Evolutionary conservation across 176 grass and related monocot species (phyloP), one percentile per base, ranked within the genome.

Genomic region (maize (Zea mays)): DNA sequence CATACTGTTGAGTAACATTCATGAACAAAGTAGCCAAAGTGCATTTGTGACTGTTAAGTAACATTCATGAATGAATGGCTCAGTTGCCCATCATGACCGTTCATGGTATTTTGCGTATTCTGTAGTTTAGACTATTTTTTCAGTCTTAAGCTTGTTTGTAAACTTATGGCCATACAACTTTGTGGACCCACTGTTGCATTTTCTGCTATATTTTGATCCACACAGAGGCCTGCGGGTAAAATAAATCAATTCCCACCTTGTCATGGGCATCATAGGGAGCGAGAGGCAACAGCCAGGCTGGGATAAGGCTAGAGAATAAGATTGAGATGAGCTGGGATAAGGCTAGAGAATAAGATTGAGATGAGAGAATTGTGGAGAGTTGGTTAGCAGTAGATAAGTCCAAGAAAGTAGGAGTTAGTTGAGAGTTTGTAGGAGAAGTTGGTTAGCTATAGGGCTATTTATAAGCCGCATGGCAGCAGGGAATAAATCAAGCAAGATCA

Each of bases 51-150:
- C 42, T 43, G 42, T 43, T 43, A 7, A 43, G 17, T 70, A 47
- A 17, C 14, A 47, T 65, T 59, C 47, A 49, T 67, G 5, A 55
- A 64, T 10, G 4, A 64, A 67, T 67, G 38, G 20, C 16, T 75
- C 49, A 8, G 2, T 67, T 67, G 39, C 7, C 19, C 41, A 20
- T 17, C 4, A 55, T 67, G 60, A 20, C 27, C 21, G 46, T 55
- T 54, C 15, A 9, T 67, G 62, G 38, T 50, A 78, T 39, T 68
- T 56, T 69, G 16, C 21, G 7, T 36, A 58, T 79, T 79, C 43
- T 79, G 4, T 44, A 58, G 50, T 79, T 11, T 69, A 50, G 42
- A 27, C 34, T 17, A 15, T 17, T 17, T 20, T 17, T 37, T 71
- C 27, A 62, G 48, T 9, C 0, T 14, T 57, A 71, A 49, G 13